Evolutionary conservation across 805 yeast species (phyloP).

Genomic region (Hermanozyma aechmeae): DNA sequence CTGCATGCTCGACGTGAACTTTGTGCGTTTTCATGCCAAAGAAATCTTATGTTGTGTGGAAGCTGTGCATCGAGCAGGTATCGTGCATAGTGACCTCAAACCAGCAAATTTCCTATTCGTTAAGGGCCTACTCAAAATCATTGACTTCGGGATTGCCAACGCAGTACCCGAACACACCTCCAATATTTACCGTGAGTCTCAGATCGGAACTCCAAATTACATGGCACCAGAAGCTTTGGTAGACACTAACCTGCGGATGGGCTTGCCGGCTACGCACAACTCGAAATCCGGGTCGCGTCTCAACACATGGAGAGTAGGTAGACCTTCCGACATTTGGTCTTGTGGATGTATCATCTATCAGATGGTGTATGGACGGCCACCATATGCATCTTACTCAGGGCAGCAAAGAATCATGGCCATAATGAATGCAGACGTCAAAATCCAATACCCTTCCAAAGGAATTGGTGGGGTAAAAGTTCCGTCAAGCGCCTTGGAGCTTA

Average conservation of each 20-base stretch:
- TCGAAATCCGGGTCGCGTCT: neutral
- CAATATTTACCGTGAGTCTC: slow-evolving; percentile 81
- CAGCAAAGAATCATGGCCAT: slow-evolving; percentile 75
- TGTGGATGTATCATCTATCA: slow-evolving; percentile 95
- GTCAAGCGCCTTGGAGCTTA: slow-evolving; percentile 55
- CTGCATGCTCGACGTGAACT: slow-evolving; percentile 50
- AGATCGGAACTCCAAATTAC: slow-evolving; percentile 91
- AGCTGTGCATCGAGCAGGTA: slow-evolving; percentile 80
- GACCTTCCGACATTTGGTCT: slow-evolving; percentile 96
- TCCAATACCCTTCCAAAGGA: slow-evolving; percentile 56
- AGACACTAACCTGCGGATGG: slow-evolving; percentile 37
- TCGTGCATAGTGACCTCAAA: slow-evolving; percentile 75
- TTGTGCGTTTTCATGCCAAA: slow-evolving; percentile 68
- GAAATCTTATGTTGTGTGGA: slow-evolving; percentile 76
- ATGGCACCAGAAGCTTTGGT: slow-evolving; percentile 96
- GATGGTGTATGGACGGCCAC: slow-evolving; percentile 90
- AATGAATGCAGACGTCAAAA: slow-evolving; percentile 71
- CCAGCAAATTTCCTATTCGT: slow-evolving; percentile 69
- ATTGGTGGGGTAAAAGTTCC: slow-evolving; percentile 60
- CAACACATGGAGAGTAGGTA: slow-evolving; percentile 68
- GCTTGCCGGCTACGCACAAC: slow-evolving; percentile 9
- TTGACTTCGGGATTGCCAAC: slow-evolving; percentile 95
- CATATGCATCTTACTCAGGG: slow-evolving; percentile 73
- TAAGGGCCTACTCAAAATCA: slow-evolving; percentile 74
- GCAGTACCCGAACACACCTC: slow-evolving; percentile 89